Evolutionary conservation across 2,329 filamentous ascomycete genomes (phyloP).

Genomic region (Trichoderma asperellum): DNA sequence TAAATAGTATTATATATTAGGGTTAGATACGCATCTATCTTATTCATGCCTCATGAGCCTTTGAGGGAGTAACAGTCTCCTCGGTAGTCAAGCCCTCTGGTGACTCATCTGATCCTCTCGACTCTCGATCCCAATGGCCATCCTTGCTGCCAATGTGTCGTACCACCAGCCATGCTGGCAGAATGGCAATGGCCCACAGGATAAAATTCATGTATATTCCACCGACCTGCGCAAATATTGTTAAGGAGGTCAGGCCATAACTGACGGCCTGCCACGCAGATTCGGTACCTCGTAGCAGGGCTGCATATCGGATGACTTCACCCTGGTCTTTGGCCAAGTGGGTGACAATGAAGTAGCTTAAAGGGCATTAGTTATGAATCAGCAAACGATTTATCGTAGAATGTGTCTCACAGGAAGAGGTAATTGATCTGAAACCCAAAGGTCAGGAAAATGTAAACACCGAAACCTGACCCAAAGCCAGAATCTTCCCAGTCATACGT

Average conservation of each 20-base stretch:
- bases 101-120: slow-evolving; percentile 4
- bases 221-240: slow-evolving; percentile 66
- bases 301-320: slow-evolving; percentile 70
- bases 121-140: slow-evolving; percentile 20
- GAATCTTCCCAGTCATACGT: slow-evolving; percentile 67
- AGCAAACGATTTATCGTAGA: background rate
- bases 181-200: slow-evolving; percentile 66
- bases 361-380: background rate
- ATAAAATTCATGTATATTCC: slow-evolving; percentile 72
- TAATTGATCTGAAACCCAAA: slow-evolving; percentile 75
- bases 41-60: slow-evolving; percentile 12
- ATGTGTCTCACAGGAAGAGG: slow-evolving; percentile 60
- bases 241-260: slow-evolving; percentile 67
- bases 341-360: slow-evolving; percentile 69
- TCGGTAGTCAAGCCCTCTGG: background rate
- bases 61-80: slow-evolving; percentile 2
- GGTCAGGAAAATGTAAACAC: slow-evolving; percentile 68
- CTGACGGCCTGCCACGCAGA: slow-evolving; percentile 74
- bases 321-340: slow-evolving; percentile 64
- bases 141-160: slow-evolving; percentile 43
- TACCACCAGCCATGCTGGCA: slow-evolving; percentile 70
- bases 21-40: background rate
- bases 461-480: slow-evolving; percentile 69
- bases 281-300: slow-evolving; percentile 70
- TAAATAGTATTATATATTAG: background rate